Evolutionary conservation across 192 early-diverging fungal genomes (phyloP), one percentile per base, ranked within the genome.

Genomic region (Umbelopsis isabellina): DNA sequence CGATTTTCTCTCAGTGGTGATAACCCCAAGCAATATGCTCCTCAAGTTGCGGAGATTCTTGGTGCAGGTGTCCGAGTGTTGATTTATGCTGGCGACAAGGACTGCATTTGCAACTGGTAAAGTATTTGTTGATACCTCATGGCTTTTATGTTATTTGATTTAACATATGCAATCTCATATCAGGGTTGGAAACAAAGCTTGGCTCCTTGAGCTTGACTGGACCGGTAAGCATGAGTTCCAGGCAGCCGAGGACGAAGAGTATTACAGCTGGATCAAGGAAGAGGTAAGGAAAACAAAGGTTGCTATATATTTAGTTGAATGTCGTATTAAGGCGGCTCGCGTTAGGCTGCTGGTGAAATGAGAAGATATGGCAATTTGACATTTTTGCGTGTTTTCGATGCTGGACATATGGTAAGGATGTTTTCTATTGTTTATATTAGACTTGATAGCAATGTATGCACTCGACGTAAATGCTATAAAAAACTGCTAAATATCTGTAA

Each of bases 141-240:
- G 12, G 64, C 44, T 44, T 65, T 4, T 44, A n/a, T 22, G 23
- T 37, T n/a, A 46, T 41, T 2, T 30, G 1, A 30, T 30, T 2
- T 30, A 53, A 25, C 22, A 23, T 47, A 23, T 55, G 15, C 27
- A 27, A 61, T 61, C 12, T 77, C n/a, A 23, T 10, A 37, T 65
- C 51, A 55, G 79, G 84, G 83, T 87, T 66, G 91, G 93, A 66
- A 97, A 97, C 87, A 94, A 95, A 87, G 92, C 91, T 0, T 98
- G 96, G 96, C 78, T 91, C 4, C 73, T 91, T 33, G 89, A 86
- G 21, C 82, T 97, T 20, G 87, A 91, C 48, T 98, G 97, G 97
- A 72, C 80, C 49, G 92, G 93, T 41, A 85, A 89, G 75, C 61
- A 79, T 1, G 88, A 80, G 13, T 94, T 93, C 80, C 83, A 89